Evolutionary conservation across 2,329 filamentous ascomycete species (phyloP), one percentile per base, ranked within the genome.

Genomic region (Neonectria neomacrospora): DNA sequence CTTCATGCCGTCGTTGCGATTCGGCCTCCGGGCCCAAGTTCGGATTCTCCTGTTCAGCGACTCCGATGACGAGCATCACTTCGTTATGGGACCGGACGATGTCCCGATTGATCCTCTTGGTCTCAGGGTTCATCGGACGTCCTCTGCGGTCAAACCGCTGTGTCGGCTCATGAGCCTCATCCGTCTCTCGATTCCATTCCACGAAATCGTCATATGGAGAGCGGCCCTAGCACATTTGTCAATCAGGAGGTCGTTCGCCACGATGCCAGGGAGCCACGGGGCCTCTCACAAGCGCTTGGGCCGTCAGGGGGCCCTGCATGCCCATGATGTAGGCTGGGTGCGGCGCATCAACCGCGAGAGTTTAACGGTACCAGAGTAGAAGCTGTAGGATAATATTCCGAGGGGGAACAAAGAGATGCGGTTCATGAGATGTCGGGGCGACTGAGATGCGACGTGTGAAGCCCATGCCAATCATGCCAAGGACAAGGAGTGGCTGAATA

Each of bases 11-110:
- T 14, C 76, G 75, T n/a, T 80, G 76, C 2, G 77, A 74, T 42
- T 83, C 80, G 7, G 76, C 73, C 54, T 82, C 79, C 5, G 78
- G 76, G 4, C 80, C 78, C 22, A 76, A 72, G 4, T 71, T 70
- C 8, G 76, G 76, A 54, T 81, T 83, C 56, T 88, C 86, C 14
- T 86, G 84, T 68, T 89, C 86, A 9, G 86, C 86, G 5, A 88
- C 86, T 5, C 86, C 86, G 41, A 89, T 88, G 10, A 88, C 85
- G 18, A 83, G 80, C 86, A 89, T 89, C 3, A 89, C 86, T 66
- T 89, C 86, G 67, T 89, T 89, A 69, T 89, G 86, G 10, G 86
- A 83, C 54, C 86, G 81, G 26, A 89, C 85, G 32, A 88, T 82
- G 61, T 86, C 83, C 52, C 83, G 81, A 66, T 87, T 88, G 65